A percentile compares a stretch with the other conserved stretches of the same genome.
These are phyloP conservation scores for Ramularia endophylla DNA, from an alignment of 2,329 filamentous ascomycete species.

Conservation along the genomic window DNA sequence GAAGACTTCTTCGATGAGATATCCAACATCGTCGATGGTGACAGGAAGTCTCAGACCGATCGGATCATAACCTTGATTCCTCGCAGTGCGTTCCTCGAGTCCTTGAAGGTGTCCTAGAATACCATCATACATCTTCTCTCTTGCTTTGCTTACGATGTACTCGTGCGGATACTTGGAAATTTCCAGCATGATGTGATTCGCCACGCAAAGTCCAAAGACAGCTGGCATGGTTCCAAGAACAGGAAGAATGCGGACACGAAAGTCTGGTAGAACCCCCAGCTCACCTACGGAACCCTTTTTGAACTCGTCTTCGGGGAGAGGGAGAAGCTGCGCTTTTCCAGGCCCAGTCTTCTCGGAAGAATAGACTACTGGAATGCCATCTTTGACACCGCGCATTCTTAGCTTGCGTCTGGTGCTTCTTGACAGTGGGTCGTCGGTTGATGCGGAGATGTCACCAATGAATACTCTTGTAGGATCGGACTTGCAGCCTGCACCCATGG, in stretches of 20 bases:
- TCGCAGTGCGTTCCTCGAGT: constrained; percentile 69
- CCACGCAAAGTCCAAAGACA: constrained; percentile 84
- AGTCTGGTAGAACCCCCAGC: constrained; percentile 82
- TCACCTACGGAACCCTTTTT: constrained; percentile 79
- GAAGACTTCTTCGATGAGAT: constrained; percentile 85
- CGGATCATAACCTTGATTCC: constrained; percentile 47
- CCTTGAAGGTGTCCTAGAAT: constrained; percentile 71
- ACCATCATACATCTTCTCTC: constrained; percentile 88
- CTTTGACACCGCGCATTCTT: constrained; percentile 68
- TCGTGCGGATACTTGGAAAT: constrained; percentile 80
- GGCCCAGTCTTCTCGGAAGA: constrained; percentile 85
- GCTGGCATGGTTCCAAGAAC: constrained; percentile 97
- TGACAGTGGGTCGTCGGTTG: constrained; percentile 83
- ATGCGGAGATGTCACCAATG: constrained; percentile 84
- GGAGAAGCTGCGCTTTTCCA: constrained; percentile 84
- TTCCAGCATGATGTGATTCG: constrained; percentile 85
- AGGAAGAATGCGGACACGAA: constrained; percentile 88
- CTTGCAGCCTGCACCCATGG: constrained; percentile 96
- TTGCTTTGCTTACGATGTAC: constrained; percentile 70
- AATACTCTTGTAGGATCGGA: constrained; percentile 77
- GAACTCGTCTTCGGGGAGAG: constrained; percentile 82
- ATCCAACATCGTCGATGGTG: constrained; percentile 74
- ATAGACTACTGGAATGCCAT: constrained; percentile 86
- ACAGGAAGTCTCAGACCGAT: constrained; percentile 75
- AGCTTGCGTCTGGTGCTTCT: constrained; percentile 74